Percentiles rank a stretch among this genome's conserved stretches.
Conservation (phyloP, 2,329 filamentous ascomycete species). For the Trematosphaeria pertusa region DNA sequence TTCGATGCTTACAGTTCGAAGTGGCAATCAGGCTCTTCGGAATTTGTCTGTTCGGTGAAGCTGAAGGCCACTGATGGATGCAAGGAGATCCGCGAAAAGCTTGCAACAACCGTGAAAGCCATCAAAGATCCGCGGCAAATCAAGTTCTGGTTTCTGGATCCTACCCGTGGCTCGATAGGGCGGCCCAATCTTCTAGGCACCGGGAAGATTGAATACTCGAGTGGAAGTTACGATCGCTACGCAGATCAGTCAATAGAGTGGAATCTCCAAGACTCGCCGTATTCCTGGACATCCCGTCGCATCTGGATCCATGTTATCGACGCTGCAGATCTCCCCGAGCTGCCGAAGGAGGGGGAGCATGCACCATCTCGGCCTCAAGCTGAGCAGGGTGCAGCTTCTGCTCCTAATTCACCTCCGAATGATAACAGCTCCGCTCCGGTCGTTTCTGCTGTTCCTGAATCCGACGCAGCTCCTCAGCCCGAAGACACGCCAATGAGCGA, state of each 20-base stretch:
- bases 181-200: conserved; percentile 40
- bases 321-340: conserved; percentile 37
- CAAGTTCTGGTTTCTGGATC: conserved; percentile 50
- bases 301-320: conserved; percentile 46
- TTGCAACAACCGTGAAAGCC: conserved; percentile 32
- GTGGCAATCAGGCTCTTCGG: conserved; percentile 21
- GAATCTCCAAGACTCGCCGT: conserved; percentile 30
- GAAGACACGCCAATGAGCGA: conserved; percentile 51
- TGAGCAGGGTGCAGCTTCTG: not conserved
- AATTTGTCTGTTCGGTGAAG: conserved; percentile 27
- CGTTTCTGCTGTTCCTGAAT: conserved; percentile 8
- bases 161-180: conserved; percentile 34
- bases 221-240: conserved; percentile 36
- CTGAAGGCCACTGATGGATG: conserved; percentile 33
- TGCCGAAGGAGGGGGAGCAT: conserved; percentile 26
- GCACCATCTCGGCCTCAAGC: conserved; percentile 1
- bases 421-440: conserved; percentile 5
- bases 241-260: conserved; percentile 30
- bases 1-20: conserved; percentile 43
- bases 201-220: conserved; percentile 42
- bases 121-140: conserved; percentile 48
- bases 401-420: conserved; percentile 1
- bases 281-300: conserved; percentile 27
- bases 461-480: conserved; percentile 15
- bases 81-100: conserved; percentile 38